Percentiles rank a stretch among this genome's conserved stretches.
phyloP scores from a whole-genome alignment of 768 basidiomycete species.

The Lentinus tigrinus region DNA sequence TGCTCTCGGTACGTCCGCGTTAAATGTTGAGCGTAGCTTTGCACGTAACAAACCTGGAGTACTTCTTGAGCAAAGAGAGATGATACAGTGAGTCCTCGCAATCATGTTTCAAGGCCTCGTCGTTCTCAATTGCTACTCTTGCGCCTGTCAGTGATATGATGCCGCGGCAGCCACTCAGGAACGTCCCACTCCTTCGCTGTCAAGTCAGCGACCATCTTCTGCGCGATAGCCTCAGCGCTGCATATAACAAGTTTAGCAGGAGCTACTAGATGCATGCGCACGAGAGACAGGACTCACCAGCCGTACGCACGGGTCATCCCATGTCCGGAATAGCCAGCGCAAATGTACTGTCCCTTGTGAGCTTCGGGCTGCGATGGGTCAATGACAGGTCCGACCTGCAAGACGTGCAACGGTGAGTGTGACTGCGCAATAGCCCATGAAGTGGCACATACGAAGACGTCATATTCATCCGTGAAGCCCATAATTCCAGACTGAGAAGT shows the following conservation, averaged over 20 bases:
- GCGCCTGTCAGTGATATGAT: slow-evolving; percentile 28
- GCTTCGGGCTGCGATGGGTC: slow-evolving; percentile 20
- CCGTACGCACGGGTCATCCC: slow-evolving; percentile 78
- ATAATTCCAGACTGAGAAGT: slow-evolving; percentile 88
- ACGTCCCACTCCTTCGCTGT: slow-evolving; percentile 42
- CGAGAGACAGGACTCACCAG: slow-evolving; percentile 49
- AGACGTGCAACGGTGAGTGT: no score
- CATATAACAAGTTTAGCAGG: background rate
- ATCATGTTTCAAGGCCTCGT: no score
- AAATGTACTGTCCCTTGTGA: slow-evolving; percentile 63
- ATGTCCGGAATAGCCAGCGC: slow-evolving; percentile 74
- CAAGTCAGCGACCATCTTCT: slow-evolving; percentile 56
- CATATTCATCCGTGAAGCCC: slow-evolving; percentile 61
- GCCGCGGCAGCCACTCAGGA: slow-evolving; percentile 62
- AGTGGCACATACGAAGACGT: slow-evolving; percentile 60
- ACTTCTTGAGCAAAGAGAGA: no score
- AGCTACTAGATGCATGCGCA: background rate
- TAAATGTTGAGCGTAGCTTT: no score
- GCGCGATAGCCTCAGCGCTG: slow-evolving; percentile 62
- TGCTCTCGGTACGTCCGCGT: no score
- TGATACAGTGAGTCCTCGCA: no score
- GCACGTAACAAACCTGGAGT: no score
- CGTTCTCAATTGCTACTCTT: no score
- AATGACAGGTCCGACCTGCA: slow-evolving; percentile 65
- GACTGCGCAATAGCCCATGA: background rate